phyloP scores from a whole-genome alignment of 140 eudicot genomes.

The Anethum foeniculum region DNA sequence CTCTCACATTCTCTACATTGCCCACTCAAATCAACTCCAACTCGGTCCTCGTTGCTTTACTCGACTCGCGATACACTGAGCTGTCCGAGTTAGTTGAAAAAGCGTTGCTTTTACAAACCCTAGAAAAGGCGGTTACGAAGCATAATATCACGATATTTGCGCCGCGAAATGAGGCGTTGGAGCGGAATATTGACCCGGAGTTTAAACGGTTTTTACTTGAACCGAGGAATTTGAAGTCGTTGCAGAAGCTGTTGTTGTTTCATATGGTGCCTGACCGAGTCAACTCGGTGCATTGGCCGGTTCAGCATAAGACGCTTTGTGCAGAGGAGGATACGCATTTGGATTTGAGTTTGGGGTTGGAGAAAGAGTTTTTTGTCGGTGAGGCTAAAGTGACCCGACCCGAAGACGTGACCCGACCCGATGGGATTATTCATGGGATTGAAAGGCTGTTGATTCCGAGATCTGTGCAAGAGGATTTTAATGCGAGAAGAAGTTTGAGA shows the following conservation, averaged over 20 bases:
- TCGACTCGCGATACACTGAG: constrained; percentile 81
- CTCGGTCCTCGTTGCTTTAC: constrained; percentile 71
- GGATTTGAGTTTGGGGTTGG: neutral
- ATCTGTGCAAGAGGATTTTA: constrained; percentile 76
- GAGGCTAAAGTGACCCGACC: constrained; percentile 35
- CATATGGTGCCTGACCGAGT: constrained; percentile 58
- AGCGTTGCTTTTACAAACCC: constrained; percentile 54
- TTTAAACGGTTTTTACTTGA: constrained; percentile 70
- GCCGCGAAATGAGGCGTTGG: constrained; percentile 64
- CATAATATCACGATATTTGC: constrained; percentile 81
- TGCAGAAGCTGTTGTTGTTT: constrained; percentile 53
- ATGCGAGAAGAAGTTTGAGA: constrained; percentile 46
- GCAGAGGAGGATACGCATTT: neutral
- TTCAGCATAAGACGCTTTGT: constrained; percentile 40
- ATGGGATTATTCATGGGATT: constrained; percentile 85
- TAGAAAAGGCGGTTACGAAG: constrained; percentile 47
- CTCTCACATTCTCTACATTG: constrained; percentile 11
- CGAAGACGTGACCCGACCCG: constrained; percentile 66
- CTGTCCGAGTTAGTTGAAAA: constrained; percentile 76
- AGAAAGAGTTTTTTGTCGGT: constrained; percentile 25
- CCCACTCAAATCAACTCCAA: constrained; percentile 55
- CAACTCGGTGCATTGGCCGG: constrained; percentile 4
- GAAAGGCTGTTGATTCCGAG: constrained; percentile 51
- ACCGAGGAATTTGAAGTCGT: constrained; percentile 62
- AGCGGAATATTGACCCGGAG: constrained; percentile 62